Conservation (phyloP, 306 rosid genomes). For the Sphenostylis stenocarpa region DNA sequence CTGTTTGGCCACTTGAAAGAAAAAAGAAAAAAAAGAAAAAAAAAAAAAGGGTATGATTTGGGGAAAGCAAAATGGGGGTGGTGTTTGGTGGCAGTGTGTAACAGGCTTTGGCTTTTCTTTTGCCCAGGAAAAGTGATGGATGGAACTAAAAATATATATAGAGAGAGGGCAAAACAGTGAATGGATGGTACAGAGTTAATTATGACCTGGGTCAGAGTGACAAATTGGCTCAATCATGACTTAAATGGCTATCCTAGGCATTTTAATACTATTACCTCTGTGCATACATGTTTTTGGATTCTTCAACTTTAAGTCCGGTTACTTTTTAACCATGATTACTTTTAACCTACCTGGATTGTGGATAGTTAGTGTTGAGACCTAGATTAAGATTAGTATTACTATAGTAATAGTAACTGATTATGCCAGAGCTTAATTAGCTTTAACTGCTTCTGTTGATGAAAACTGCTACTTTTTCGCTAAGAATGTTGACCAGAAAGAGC, state of each 20-base stretch:
- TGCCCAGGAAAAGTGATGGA: slow-evolving; percentile 41
- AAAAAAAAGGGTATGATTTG: not conserved
- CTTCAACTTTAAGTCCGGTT: slow-evolving; percentile 2
- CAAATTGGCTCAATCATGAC: slow-evolving; percentile 57
- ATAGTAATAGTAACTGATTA: not conserved
- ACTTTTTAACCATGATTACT: not conserved
- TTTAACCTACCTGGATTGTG: not conserved
- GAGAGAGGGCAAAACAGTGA: not conserved
- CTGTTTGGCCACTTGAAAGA: not conserved
- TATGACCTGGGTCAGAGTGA: slow-evolving; percentile 58
- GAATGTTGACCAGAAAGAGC: slow-evolving; percentile 48
- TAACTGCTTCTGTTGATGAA: slow-evolving; percentile 28
- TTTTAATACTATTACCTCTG: slow-evolving; percentile 7
- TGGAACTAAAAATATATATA: slow-evolving; percentile 40
- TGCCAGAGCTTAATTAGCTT: slow-evolving; percentile 21
- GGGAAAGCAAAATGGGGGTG: slow-evolving; percentile 3
- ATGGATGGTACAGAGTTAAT: slow-evolving; percentile 43
- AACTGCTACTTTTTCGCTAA: slow-evolving; percentile 48
- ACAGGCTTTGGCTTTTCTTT: slow-evolving; percentile 42
- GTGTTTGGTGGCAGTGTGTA: slow-evolving; percentile 27
- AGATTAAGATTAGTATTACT: not conserved
- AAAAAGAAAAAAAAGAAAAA: too few relatives aligned
- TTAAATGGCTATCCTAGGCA: slow-evolving; percentile 48
- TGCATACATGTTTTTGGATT: not conserved
- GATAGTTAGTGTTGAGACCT: too few relatives aligned